phyloP scores from a whole-genome alignment of 371 early-diverging fungal species.

The Mucor plumbeus region DNA sequence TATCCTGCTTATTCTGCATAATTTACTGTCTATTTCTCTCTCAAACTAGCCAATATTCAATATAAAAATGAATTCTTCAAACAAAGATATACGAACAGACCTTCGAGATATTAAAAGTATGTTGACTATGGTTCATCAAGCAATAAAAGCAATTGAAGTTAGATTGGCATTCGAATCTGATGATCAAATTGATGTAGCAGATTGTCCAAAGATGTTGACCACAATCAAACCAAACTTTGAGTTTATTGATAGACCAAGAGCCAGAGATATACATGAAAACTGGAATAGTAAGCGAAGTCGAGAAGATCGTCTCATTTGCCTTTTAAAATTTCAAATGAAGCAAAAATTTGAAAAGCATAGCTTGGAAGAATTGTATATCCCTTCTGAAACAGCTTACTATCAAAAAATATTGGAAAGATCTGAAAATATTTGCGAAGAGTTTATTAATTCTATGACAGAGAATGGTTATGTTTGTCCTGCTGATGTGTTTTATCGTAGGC shows the following conservation, averaged over 20 bases:
- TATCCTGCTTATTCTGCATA: neutral
- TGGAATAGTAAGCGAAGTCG: neutral
- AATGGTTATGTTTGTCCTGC: neutral
- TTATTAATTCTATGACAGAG: neutral
- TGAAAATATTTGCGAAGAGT: neutral
- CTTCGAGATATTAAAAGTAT: neutral
- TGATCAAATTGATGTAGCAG: neutral
- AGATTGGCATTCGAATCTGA: neutral
- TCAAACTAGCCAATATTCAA: too few relatives aligned
- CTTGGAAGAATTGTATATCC: neutral
- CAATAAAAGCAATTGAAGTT: neutral
- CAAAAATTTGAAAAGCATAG: neutral
- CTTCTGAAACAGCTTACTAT: neutral
- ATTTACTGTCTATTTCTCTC: too few relatives aligned
- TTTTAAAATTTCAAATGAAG: neutral
- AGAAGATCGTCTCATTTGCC: neutral
- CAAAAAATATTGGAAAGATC: neutral
- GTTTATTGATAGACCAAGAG: neutral
- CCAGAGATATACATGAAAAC: neutral
- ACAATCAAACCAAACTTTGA: neutral
- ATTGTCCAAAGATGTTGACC: neutral
- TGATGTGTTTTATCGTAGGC: neutral
- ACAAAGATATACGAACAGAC: neutral
- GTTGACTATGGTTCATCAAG: neutral
- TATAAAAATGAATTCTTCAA: neutral